Evolutionary conservation across 1,139 yeast species (phyloP).

Genomic region (Kodamaea plutei): DNA sequence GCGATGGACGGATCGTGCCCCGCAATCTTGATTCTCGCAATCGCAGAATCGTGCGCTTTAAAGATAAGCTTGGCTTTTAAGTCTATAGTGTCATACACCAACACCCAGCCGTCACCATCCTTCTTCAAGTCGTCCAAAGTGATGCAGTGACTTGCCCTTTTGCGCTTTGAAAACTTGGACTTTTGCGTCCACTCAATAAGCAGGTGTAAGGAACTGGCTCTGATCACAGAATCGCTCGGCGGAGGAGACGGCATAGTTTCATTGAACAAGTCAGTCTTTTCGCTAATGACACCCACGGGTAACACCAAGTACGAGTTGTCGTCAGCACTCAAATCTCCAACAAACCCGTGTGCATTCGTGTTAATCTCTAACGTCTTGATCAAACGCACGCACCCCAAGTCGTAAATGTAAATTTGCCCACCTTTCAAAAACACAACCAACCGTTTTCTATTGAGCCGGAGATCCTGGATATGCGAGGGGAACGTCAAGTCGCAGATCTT

Average conservation of each 20-base stretch:
- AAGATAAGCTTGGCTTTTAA: slow-evolving; percentile 53
- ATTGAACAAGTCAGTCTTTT: slow-evolving; percentile 30
- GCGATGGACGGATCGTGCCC: slow-evolving; percentile 54
- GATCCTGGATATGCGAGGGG: slow-evolving; percentile 56
- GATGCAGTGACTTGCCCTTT: slow-evolving; percentile 9
- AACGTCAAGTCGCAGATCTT: slow-evolving; percentile 70
- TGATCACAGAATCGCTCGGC: slow-evolving; percentile 18
- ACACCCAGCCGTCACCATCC: slow-evolving; percentile 37
- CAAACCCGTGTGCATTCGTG: slow-evolving; percentile 19
- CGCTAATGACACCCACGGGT: slow-evolving; percentile 26
- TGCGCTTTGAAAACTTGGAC: slow-evolving; percentile 12
- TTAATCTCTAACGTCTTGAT: slow-evolving; percentile 53
- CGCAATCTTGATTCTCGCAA: slow-evolving; percentile 47
- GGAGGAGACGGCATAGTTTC: slow-evolving; percentile 13
- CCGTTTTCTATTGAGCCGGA: slow-evolving; percentile 63
- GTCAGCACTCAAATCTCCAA: slow-evolving; percentile 47
- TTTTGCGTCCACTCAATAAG: slow-evolving; percentile 22
- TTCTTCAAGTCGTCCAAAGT: slow-evolving; percentile 24
- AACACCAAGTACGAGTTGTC: slow-evolving; percentile 47
- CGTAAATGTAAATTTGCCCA: slow-evolving; percentile 68
- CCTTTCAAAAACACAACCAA: slow-evolving; percentile 54
- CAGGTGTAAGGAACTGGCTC: slow-evolving; percentile 10
- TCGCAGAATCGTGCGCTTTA: slow-evolving; percentile 53
- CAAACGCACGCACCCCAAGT: slow-evolving; percentile 66
- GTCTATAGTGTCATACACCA: slow-evolving; percentile 58